Percentiles rank a stretch among this genome's conserved stretches.
phyloP scores from a whole-genome alignment of 2,329 filamentous ascomycete genomes.

The Claviceps purpurea region DNA sequence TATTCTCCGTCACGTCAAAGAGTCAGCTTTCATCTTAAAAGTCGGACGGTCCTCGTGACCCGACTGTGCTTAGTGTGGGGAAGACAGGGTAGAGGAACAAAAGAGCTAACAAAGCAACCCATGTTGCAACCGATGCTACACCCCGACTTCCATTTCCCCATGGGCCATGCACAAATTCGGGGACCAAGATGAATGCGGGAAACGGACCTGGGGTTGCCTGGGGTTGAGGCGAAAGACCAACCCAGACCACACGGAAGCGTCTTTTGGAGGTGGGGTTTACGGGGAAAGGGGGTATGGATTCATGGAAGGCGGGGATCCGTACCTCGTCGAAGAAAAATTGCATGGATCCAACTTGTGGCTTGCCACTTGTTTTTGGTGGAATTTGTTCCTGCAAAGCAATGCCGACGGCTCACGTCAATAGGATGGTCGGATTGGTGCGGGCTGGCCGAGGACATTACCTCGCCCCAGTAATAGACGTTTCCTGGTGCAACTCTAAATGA shows the following conservation, averaged over 20 bases:
- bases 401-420: not conserved
- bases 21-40: not conserved
- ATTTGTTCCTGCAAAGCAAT: not conserved
- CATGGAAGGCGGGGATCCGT: not conserved
- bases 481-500: not conserved
- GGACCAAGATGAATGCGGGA: not conserved
- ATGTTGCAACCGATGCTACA: conserved; percentile 1
- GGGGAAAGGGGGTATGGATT: not conserved
- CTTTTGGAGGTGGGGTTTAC: not conserved
- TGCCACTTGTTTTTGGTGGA: not conserved
- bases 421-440: not conserved
- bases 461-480: not conserved
- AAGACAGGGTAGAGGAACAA: not conserved
- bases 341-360: not conserved
- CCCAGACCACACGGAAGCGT: not conserved
- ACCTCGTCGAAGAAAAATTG: not conserved
- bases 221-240: not conserved
- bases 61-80: not conserved
- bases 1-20: not conserved
- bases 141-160: conserved; percentile 1
- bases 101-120: not conserved
- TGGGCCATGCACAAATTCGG: conserved; percentile 1
- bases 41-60: not conserved
- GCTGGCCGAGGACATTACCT: not conserved
- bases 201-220: not conserved